Conservation (phyloP, 495 filamentous ascomycete genomes). For the Hypoxylon trugodes region DNA sequence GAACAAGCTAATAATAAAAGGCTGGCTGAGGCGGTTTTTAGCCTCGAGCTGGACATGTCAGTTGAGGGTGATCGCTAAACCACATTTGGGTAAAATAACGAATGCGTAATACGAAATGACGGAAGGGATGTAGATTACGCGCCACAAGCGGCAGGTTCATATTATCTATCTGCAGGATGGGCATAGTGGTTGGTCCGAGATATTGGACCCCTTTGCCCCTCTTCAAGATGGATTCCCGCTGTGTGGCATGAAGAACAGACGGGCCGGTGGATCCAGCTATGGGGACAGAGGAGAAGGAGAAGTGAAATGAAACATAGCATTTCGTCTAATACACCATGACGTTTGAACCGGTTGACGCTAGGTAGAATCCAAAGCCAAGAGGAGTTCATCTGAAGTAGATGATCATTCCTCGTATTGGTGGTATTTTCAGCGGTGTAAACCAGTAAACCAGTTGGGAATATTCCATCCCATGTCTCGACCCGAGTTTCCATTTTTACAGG, state of each 20-base stretch:
- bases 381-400: not conserved
- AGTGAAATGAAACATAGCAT: slow-evolving; percentile 5
- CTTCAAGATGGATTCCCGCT: not conserved
- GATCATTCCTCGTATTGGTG: too few species aligned
- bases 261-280: not conserved
- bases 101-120: not conserved
- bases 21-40: not conserved
- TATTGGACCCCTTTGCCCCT: not conserved
- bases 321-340: not conserved
- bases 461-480: too few species aligned
- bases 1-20: slow-evolving; percentile 6
- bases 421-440: too few species aligned
- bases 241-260: not conserved
- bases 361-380: not conserved
- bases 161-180: not conserved
- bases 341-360: not conserved
- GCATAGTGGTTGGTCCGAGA: not conserved
- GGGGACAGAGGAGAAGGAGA: not conserved
- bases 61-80: slow-evolving; percentile 16
- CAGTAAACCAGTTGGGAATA: too few species aligned
- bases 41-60: slow-evolving; percentile 5
- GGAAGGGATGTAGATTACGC: not conserved
- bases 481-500: too few species aligned
- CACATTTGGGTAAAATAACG: slow-evolving; percentile 25
- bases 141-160: too few species aligned